Conservation (phyloP, 1,139 yeast genomes). For the Fermentozyma sake region DNA sequence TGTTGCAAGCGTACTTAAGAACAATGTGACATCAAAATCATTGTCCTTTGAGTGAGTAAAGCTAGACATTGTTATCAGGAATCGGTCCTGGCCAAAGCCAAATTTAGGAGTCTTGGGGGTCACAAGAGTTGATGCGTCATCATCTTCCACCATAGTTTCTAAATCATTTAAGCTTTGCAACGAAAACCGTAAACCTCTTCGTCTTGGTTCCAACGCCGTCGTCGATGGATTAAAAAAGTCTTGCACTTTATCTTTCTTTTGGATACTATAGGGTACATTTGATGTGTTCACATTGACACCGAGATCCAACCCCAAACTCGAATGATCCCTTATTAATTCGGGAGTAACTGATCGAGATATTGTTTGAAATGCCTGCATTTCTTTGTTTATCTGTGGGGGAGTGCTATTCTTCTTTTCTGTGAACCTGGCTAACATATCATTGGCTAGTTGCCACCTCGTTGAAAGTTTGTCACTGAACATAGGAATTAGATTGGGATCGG, state of each 20-base stretch:
- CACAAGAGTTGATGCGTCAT: background rate
- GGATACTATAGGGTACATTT: conserved; percentile 31
- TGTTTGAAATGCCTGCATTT: conserved; percentile 1
- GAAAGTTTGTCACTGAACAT: conserved; percentile 23
- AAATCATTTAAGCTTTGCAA: no score
- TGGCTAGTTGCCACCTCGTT: conserved; percentile 32
- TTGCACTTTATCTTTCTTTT: conserved; percentile 26
- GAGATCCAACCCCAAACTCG: conserved; percentile 33
- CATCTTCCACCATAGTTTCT: background rate
- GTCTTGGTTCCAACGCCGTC: no score
- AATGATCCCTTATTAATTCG: conserved; percentile 4
- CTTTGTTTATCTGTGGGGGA: conserved; percentile 1
- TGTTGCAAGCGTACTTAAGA: no score
- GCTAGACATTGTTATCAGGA: no score
- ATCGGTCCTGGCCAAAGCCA: no score
- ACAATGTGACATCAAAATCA: conserved; percentile 1
- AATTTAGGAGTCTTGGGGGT: background rate
- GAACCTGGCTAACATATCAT: conserved; percentile 10
- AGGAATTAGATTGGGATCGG: conserved; percentile 14
- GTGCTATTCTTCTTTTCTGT: conserved; percentile 1
- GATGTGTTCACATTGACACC: conserved; percentile 30
- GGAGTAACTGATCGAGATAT: conserved; percentile 5
- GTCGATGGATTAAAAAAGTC: conserved; percentile 18
- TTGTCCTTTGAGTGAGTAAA: no score
- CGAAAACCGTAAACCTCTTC: conserved; percentile 4